Evolutionary conservation across 2,329 filamentous ascomycete species (phyloP), one percentile per base, ranked within the genome.

Genomic region (Epichloe bromicola): DNA sequence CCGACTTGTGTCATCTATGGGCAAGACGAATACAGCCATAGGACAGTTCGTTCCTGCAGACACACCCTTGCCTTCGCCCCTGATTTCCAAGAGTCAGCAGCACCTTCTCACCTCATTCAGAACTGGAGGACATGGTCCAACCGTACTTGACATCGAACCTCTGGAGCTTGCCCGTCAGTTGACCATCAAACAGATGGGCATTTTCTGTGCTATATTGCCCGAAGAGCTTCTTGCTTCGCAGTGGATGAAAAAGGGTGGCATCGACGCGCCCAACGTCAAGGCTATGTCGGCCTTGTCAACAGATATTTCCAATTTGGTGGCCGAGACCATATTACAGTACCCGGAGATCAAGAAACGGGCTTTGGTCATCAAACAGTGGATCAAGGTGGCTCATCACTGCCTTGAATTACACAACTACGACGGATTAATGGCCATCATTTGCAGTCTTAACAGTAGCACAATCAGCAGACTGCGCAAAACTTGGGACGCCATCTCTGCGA

Each of bases 341-440:
- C 78, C 86, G n/a, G 93, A 97, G 64, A 82, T 85, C 26, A 97
- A 97, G 78, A 95, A 91, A 72, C 82, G 93, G 26, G 91, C 93
- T 1, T 72, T 79, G 2, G 80, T 89, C 49, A 93, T 98, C 70
- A 97, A 98, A 72, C 90, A 97, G 60, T 98, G 93, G 93, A 87
- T 96, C 65, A 98, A 97, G 74, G 83, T 97, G 58, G 88, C 88
- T 1, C 78, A 85, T 59, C 87, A 86, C 60, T 95, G 88, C 57
- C 73, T 94, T 5, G 87, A 93, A 61, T 76, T 97, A 26, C 85
- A 93, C 70, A 98, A 98, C 70, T 98, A 96, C 60, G 91, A 98
- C 63, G 88, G 88, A 0, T 72, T 98, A 11, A 96, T 97, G 89
- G 89, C 93, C 7, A 95, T 98, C 59, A 88, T 95, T 61, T 96